These are phyloP conservation scores for Ulmus americana DNA, from an alignment of 331 rosid genomes.

Conservation along the genomic window DNA sequence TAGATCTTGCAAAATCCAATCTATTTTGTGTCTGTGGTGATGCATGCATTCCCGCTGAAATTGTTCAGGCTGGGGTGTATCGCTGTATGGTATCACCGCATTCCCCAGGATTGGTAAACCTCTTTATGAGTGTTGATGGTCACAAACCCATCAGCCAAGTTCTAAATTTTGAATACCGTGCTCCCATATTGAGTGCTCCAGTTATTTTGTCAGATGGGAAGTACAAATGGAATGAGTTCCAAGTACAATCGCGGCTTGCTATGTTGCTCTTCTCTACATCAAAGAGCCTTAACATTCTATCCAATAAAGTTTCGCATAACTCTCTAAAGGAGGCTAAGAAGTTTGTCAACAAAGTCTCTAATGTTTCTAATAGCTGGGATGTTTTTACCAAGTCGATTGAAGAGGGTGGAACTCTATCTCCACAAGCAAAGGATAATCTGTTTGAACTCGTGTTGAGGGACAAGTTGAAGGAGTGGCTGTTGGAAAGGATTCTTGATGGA, in stretches of 20 bases:
- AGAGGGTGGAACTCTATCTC: constrained; percentile 40
- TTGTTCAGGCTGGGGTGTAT: constrained; percentile 80
- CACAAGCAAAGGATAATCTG: constrained; percentile 58
- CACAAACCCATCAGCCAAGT: constrained; percentile 81
- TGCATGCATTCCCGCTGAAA: constrained; percentile 45
- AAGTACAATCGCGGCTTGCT: constrained; percentile 64
- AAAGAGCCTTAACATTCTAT: constrained; percentile 47
- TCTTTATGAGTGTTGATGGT: constrained; percentile 71
- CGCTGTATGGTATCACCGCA: constrained; percentile 65
- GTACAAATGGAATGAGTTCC: constrained; percentile 53
- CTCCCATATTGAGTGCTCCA: constrained; percentile 42
- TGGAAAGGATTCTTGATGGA: constrained; percentile 65
- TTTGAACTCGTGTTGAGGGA: constrained; percentile 54
- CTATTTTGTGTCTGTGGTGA: constrained; percentile 69
- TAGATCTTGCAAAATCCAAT: constrained; percentile 58
- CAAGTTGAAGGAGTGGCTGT: constrained; percentile 75
- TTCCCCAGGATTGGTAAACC: constrained; percentile 51
- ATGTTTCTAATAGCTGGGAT: constrained; percentile 55
- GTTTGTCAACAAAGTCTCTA: constrained; percentile 46
- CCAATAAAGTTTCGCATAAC: constrained; percentile 41
- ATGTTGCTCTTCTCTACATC: constrained; percentile 59
- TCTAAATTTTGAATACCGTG: constrained; percentile 68
- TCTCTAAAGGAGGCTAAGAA: constrained; percentile 59
- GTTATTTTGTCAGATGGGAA: constrained; percentile 37
- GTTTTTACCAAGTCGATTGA: constrained; percentile 44